Base-by-base conservation (phyloP, 1,139 yeast genomes). In the Geotrichum cucujoidarum region DNA sequence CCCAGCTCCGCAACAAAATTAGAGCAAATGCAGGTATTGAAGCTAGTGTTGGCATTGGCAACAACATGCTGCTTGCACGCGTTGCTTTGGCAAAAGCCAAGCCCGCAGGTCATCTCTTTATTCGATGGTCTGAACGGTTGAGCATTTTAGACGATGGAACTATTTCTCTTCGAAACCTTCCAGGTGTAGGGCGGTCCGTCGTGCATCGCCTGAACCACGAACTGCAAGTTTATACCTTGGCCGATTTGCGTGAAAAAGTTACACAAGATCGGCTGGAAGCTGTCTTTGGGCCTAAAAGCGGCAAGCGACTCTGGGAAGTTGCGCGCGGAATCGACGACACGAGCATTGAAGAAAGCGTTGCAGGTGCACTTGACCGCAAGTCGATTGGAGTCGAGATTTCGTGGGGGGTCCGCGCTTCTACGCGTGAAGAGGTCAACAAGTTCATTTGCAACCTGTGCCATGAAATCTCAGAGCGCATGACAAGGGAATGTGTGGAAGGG, bases 351-450 rank as follows among this genome's bases (percentile, higher is more conserved):
- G 47, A 40, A 10, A 20, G 40, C 24, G 74, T 86, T 24, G 75
- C 74, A 49, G 69, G 46, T 14, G 75, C 77, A 34, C 71, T 72
- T 21, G 70, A 75, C 0, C 73, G 95, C 29, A 88, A 87, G 57
- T 77, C 95, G 0, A 76, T 92, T 0, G 88, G 95, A 0, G 87
- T 88, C 10, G 97, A 92, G 63, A 84, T 92, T 30, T 87, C 89
- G 54, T 92, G 88, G 82, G 97, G 96, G 0, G 85, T 92, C 0
- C 64, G 97, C 45, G 84, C 90, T 53, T 76, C 78, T 25, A 70
- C 69, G 0, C 71, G 75, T 21, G 64, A 65, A 1, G 87, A 90
- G 57, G 77, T 83, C 22, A 90, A 83, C 52, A 60, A 53, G 3
- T 92, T 92, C 60, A 61, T 87, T 17, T 68, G 72, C 42, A 67